A percentile compares a stretch with the other conserved stretches of the same genome.
Evolutionary conservation across 2,329 filamentous ascomycete genomes (phyloP).

Genomic region (Sclerotinia nivalis): DNA sequence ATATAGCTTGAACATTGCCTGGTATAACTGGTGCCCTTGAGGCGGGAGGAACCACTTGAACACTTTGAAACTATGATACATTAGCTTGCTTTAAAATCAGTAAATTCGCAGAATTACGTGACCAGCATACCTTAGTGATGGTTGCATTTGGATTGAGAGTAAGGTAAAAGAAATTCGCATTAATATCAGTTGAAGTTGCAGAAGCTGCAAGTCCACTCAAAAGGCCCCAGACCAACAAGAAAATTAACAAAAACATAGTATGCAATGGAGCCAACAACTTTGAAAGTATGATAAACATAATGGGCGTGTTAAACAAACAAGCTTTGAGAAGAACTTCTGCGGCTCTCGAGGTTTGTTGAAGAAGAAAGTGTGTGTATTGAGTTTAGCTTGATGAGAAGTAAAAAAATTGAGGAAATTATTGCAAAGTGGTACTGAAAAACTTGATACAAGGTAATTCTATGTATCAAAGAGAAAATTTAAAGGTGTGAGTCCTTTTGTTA

Average conservation of each 20-base stretch:
- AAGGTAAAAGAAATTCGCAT: constrained; percentile 15
- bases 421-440: background rate
- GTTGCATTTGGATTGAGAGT: constrained; percentile 6
- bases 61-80: background rate
- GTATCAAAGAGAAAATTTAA: background rate
- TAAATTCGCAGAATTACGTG: too few species aligned
- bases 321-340: background rate
- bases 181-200: background rate
- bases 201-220: background rate
- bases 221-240: background rate
- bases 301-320: background rate
- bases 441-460: background rate
- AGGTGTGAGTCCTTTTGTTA: background rate
- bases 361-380: background rate
- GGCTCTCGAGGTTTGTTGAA: background rate
- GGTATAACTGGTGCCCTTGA: background rate
- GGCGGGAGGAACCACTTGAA: constrained; percentile 9
- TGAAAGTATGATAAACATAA: background rate
- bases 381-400: background rate
- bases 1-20: constrained; percentile 13
- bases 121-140: background rate
- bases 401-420: background rate
- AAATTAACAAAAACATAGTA: background rate
- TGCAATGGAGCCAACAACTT: background rate
- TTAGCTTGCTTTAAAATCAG: background rate